Base-by-base conservation (phyloP, 116 monocot genomes). In the Phalaenopsis hybrid region DNA sequence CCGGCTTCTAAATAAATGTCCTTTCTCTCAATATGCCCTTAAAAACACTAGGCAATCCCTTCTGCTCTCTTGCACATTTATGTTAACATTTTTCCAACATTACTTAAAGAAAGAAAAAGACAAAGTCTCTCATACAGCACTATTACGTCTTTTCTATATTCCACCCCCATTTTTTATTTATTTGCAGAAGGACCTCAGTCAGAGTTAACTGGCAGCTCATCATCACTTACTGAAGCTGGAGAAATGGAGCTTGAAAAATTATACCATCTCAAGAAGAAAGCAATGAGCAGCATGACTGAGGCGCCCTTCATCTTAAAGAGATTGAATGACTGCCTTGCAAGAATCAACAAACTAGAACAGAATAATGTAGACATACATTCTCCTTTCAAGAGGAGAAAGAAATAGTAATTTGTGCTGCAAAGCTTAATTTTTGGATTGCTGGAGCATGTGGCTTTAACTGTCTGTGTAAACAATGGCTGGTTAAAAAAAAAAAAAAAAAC, bases 241-340 rank as follows among this genome's bases (percentile, higher is more conserved):
- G 74, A 84, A 81, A 77, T 44, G 78, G 69, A 83, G 77, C 79
- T 57, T 21, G 83, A 93, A n/a, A 91, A 91, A 41, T 41, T 96
- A 52, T 37, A 55, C 8, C 28, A 44, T 20, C 68, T 96, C 33
- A 85, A 65, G 69, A 73, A 82, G 10, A 93, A 96, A 81, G 46
- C 83, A 43, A 48, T 85, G 0, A 88, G 75, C 51, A 92, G 87
- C 58, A 59, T 90, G 16, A 75, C 87, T 52, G 77, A 82, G 69
- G 84, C 89, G 73, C 90, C 91, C 6, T 21, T 79, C 9, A 50
- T 91, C 69, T 65, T 96, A 79, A 86, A 92, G 63, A 87, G 92
- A 82, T 82, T 93, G 61, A 88, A 90, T 57, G 88, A 91, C 16
- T 92, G 90, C 79, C 81, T 93, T 73, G 84, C 76, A 15, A 92